A percentile compares a stretch with the other conserved stretches of the same genome.
These are phyloP conservation scores for Sporothrix luriei DNA, from an alignment of 2,329 filamentous ascomycete genomes.

Conservation along the genomic window DNA sequence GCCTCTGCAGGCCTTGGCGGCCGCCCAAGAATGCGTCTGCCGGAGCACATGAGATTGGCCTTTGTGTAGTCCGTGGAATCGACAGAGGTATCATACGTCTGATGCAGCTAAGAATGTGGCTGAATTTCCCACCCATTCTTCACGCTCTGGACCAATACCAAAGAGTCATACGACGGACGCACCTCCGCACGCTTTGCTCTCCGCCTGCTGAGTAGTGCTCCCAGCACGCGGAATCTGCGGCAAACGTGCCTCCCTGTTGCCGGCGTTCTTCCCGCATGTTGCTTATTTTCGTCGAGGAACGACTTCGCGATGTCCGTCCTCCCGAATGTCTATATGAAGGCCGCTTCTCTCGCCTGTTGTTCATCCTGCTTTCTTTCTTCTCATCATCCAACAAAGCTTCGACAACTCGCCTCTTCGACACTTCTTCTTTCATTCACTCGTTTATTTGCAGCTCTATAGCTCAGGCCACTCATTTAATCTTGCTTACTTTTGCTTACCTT, in stretches of 20 bases:
- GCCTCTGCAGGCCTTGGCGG: neutral
- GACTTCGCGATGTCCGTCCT: neutral
- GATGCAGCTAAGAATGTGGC: conserved; percentile 23
- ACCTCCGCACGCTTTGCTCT: neutral
- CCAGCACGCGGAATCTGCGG: neutral
- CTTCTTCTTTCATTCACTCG: conserved; percentile 15
- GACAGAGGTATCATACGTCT: conserved; percentile 1
- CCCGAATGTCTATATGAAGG: conserved; percentile 23
- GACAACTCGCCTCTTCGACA: neutral
- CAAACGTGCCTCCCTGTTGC: conserved; percentile 7
- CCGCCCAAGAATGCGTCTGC: conserved; percentile 13
- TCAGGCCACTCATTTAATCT: conserved; percentile 23
- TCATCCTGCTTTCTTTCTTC: conserved; percentile 9
- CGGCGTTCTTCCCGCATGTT: conserved; percentile 7
- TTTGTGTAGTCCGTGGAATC: neutral
- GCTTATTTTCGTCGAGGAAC: conserved; percentile 9
- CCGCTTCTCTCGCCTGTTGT: conserved; percentile 36
- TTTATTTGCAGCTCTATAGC: conserved; percentile 20
- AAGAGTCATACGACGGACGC: neutral
- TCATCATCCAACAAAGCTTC: conserved; percentile 9
- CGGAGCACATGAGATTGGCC: conserved; percentile 12
- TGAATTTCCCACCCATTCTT: conserved; percentile 27
- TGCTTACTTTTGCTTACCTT: conserved; percentile 15
- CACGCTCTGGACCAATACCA: conserved; percentile 1
- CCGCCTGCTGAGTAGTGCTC: no score